Evolutionary conservation across 2,329 filamentous ascomycete species (phyloP).

Genomic region (Chaetomiaceae sp.): DNA sequence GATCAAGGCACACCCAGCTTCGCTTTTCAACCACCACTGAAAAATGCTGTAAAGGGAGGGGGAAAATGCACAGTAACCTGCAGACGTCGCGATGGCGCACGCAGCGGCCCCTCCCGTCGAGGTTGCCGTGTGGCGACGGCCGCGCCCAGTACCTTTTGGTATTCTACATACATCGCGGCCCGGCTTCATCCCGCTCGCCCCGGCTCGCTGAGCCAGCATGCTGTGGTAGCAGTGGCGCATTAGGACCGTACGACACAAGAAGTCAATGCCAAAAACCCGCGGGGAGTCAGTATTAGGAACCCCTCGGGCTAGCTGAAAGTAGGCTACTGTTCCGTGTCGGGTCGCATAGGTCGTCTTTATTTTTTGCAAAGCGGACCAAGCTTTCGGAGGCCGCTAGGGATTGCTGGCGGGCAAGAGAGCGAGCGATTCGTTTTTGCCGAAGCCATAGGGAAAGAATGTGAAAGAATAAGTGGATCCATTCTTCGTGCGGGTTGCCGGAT

Average conservation of each 20-base stretch:
- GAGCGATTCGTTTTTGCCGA: not conserved
- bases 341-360: not conserved
- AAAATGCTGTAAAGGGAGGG: not conserved
- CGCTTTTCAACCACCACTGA: not conserved
- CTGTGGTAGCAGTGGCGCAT: too few relatives aligned
- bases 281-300: not conserved
- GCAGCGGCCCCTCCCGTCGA: slow-evolving; percentile 26
- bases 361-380: too few relatives aligned
- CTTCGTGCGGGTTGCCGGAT: not conserved
- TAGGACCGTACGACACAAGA: not conserved
- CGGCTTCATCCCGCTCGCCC: slow-evolving; percentile 20
- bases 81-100: slow-evolving; percentile 19
- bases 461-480: not conserved
- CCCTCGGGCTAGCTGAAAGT: not conserved
- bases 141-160: slow-evolving; percentile 11
- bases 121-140: slow-evolving; percentile 18
- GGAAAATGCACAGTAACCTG: slow-evolving; percentile 17
- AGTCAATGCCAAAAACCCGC: not conserved
- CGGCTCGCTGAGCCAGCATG: slow-evolving; percentile 4
- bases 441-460: not conserved
- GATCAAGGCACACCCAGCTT: not conserved
- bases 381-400: too few relatives aligned
- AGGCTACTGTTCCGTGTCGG: not conserved
- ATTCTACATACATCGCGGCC: not conserved
- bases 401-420: not conserved